Conservation (phyloP, 192 early-diverging fungal species). For the Thamnidium elegans region DNA sequence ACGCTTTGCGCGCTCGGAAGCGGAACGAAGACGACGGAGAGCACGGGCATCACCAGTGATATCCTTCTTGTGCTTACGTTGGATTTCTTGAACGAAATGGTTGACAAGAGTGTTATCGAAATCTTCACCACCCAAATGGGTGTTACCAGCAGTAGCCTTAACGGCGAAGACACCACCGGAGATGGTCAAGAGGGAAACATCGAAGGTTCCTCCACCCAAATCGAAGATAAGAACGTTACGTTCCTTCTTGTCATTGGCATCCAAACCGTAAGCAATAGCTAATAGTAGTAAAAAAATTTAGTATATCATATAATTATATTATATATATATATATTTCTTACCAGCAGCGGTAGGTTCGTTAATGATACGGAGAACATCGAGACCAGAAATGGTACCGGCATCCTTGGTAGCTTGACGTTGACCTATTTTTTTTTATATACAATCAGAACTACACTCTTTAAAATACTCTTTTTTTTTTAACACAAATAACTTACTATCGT, state of each 20-base stretch:
- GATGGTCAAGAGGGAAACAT: slow-evolving; percentile 95
- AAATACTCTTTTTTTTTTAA: neutral
- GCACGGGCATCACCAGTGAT: slow-evolving; percentile 70
- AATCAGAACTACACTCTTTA: slow-evolving; percentile 36
- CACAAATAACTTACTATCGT: slow-evolving; percentile 58
- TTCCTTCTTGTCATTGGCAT: slow-evolving; percentile 84
- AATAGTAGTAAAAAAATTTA: neutral
- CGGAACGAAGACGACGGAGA: slow-evolving; percentile 72
- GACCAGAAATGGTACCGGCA: slow-evolving; percentile 82
- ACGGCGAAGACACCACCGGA: slow-evolving; percentile 97
- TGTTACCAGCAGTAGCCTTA: slow-evolving; percentile 93
- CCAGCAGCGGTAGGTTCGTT: slow-evolving; percentile 90
- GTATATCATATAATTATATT: neutral
- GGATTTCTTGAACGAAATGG: slow-evolving; percentile 83
- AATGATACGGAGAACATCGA: slow-evolving; percentile 86
- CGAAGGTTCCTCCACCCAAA: slow-evolving; percentile 97
- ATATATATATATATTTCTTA: neutral
- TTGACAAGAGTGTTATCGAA: slow-evolving; percentile 95
- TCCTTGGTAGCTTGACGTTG: slow-evolving; percentile 93
- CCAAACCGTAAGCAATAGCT: slow-evolving; percentile 93
- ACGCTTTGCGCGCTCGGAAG: slow-evolving; percentile 74
- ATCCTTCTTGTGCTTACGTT: slow-evolving; percentile 73
- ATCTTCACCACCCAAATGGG: slow-evolving; percentile 97
- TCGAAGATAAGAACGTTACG: slow-evolving; percentile 94
- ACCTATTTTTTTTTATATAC: too few species aligned